phyloP scores from a whole-genome alignment of 2,329 filamentous ascomycete species.

The Penicillium sp. region DNA sequence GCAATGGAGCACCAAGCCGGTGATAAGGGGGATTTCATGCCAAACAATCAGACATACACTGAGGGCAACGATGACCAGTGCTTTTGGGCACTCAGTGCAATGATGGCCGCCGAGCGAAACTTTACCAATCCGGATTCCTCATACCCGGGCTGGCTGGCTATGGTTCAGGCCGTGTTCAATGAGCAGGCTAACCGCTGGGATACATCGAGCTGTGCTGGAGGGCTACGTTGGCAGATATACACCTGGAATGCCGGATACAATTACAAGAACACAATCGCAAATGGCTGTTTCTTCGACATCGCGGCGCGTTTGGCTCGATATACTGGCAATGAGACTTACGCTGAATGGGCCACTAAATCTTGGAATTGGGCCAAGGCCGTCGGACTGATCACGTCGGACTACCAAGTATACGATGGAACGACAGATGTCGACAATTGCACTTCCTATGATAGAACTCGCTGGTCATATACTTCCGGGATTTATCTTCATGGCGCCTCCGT shows the following conservation, averaged over 20 bases:
- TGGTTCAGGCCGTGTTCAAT: constrained; percentile 76
- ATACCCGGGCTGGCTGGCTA: constrained; percentile 67
- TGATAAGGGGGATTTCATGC: constrained; percentile 13
- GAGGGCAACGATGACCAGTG: constrained; percentile 17
- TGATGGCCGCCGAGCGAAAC: constrained; percentile 15
- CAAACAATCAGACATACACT: constrained; percentile 12
- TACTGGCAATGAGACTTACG: constrained; percentile 42
- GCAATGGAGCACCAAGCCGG: constrained; percentile 14
- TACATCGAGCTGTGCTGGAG: constrained; percentile 62
- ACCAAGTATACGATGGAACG: constrained; percentile 52
- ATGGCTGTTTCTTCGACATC: constrained; percentile 55
- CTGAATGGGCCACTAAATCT: constrained; percentile 37
- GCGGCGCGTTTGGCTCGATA: constrained; percentile 43
- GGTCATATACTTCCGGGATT: constrained; percentile 52
- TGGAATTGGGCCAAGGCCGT: constrained; percentile 39
- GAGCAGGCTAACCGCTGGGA: constrained; percentile 71
- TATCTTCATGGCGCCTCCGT: constrained; percentile 51
- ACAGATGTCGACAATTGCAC: constrained; percentile 50
- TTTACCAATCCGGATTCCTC: constrained; percentile 39
- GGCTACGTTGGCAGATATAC: constrained; percentile 79
- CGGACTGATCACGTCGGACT: constrained; percentile 46
- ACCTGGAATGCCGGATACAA: constrained; percentile 52
- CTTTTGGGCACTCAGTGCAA: constrained; percentile 23
- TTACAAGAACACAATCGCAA: constrained; percentile 55
- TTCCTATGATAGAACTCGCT: constrained; percentile 47